A percentile compares a stretch with the other conserved stretches of the same genome.
Conservation (phyloP, 2,329 filamentous ascomycete species). For the Lecanosticta acicola region DNA sequence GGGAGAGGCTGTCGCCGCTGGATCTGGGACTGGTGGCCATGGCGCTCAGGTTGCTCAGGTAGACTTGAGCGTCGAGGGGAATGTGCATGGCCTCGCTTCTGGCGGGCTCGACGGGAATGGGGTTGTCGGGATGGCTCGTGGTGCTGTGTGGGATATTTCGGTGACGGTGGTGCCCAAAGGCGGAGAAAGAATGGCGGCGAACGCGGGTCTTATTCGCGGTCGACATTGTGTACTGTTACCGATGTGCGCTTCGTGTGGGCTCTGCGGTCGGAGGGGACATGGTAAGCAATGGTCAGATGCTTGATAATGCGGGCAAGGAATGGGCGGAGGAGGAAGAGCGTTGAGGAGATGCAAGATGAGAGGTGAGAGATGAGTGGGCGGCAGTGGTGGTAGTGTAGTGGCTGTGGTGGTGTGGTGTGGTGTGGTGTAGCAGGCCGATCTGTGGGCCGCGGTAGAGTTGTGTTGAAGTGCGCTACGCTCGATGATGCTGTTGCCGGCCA, state of each 20-base stretch:
- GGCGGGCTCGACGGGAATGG: constrained; percentile 41
- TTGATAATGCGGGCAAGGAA: constrained; percentile 7
- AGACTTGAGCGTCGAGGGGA: constrained; percentile 19
- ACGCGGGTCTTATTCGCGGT: constrained; percentile 11
- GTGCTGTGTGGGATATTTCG: constrained; percentile 37
- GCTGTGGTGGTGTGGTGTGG: neutral
- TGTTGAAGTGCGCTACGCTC: neutral
- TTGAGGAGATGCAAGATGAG: too few species aligned
- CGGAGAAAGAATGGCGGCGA: constrained; percentile 30
- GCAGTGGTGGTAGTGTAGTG: neutral
- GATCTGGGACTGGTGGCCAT: constrained; percentile 26
- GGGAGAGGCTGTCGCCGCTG: constrained; percentile 28
- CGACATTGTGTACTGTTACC: constrained; percentile 12
- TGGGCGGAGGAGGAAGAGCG: too few species aligned
- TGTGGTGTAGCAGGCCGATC: neutral
- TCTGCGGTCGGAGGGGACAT: constrained; percentile 3
- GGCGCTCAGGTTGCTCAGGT: constrained; percentile 27
- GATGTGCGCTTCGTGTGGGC: too few species aligned
- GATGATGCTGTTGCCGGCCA: too few species aligned
- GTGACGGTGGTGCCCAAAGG: constrained; percentile 29
- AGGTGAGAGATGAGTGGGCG: constrained; percentile 1
- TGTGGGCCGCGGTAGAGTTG: neutral
- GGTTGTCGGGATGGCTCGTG: constrained; percentile 44
- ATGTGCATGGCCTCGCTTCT: constrained; percentile 17
- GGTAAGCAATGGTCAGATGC: constrained; percentile 12